These are phyloP conservation scores for Jacaranda mimosifolia DNA, from an alignment of 257 asterid species.

Conservation along the genomic window DNA sequence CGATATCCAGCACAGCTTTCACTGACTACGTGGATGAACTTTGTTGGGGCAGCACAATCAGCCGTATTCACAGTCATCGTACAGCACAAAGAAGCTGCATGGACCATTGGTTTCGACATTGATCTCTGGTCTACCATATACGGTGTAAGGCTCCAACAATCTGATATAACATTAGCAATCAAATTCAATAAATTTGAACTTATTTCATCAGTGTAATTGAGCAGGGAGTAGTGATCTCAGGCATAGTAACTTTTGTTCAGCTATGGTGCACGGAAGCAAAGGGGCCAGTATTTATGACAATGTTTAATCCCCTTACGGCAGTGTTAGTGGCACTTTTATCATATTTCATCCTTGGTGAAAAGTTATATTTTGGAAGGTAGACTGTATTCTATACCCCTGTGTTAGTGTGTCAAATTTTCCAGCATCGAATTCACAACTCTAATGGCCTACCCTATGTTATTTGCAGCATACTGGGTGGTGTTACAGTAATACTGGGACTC, in stretches of 20 bases:
- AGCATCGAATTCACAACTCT: conserved; percentile 1
- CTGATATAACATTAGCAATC: neutral
- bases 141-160: conserved; percentile 52
- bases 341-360: conserved; percentile 73
- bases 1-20: conserved; percentile 86
- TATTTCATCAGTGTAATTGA: conserved; percentile 19
- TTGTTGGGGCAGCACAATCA: conserved; percentile 86
- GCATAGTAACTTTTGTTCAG: conserved; percentile 57
- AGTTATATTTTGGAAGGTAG: conserved; percentile 74
- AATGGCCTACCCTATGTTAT: neutral
- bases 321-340: conserved; percentile 62
- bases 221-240: conserved; percentile 77
- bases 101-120: conserved; percentile 75
- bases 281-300: conserved; percentile 84
- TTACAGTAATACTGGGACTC: conserved; percentile 62
- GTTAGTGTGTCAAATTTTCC: neutral
- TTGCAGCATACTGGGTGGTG: conserved; percentile 74
- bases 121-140: conserved; percentile 79
- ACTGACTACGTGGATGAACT: conserved; percentile 72
- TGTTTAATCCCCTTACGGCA: conserved; percentile 78
- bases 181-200: neutral
- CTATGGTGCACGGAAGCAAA: conserved; percentile 76
- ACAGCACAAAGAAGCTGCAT: conserved; percentile 58
- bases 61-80: conserved; percentile 68
- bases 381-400: neutral